A percentile compares a stretch with the other conserved stretches of the same genome.
Evolutionary conservation across 148 eudicot genomes (phyloP).

Genomic region (Rhododendron kiyosumense): DNA sequence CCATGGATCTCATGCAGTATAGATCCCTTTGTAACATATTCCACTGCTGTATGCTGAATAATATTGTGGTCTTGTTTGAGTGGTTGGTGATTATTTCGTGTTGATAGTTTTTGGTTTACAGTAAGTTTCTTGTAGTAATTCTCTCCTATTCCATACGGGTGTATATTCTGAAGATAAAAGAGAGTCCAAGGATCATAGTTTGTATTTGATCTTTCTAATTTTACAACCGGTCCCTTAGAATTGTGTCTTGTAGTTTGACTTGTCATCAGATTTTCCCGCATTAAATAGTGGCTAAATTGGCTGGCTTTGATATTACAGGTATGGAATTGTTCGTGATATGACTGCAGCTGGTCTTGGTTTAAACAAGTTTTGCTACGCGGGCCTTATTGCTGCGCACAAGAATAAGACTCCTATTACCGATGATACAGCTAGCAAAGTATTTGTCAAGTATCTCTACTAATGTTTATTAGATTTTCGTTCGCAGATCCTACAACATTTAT

Average conservation of each 20-base stretch:
- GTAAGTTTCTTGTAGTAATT: background rate
- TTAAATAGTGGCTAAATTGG: constrained; percentile 10
- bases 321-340: constrained; percentile 95
- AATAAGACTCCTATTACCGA: constrained; percentile 49
- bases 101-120: background rate
- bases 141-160: background rate
- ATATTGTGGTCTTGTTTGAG: background rate
- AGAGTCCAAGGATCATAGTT: background rate
- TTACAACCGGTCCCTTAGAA: background rate
- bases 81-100: background rate
- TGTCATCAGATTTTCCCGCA: background rate
- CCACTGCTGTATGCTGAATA: background rate
- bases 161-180: background rate
- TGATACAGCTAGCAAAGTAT: constrained; percentile 68
- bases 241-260: background rate
- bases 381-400: constrained; percentile 83
- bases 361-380: constrained; percentile 91
- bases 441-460: background rate
- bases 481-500: background rate
- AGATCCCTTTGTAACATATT: background rate
- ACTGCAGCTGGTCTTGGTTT: constrained; percentile 96
- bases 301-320: constrained; percentile 34
- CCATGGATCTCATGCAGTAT: background rate
- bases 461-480: background rate
- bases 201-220: background rate